A percentile compares a stretch with the other conserved stretches of the same genome.
Evolutionary conservation across 352 stramenopile species (phyloP).

Genomic region (Phytophthora palmivora): DNA sequence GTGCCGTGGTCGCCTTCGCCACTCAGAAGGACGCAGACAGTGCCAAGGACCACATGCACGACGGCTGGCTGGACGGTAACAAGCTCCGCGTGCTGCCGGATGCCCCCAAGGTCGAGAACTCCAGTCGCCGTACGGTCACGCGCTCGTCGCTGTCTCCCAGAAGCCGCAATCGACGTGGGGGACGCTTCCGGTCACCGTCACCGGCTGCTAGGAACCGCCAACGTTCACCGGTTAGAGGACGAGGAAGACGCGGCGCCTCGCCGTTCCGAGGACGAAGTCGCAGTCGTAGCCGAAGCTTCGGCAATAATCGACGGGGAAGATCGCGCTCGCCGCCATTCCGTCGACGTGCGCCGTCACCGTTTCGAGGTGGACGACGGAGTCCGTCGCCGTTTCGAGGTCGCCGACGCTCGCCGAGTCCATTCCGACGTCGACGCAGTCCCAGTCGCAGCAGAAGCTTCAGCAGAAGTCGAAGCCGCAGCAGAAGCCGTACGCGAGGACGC

Average conservation of each 20-base stretch:
- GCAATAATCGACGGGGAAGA: conserved; percentile 29
- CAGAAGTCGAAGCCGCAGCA: conserved; percentile 13
- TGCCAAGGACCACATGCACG: conserved; percentile 81
- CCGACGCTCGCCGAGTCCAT: conserved; percentile 43
- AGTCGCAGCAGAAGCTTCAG: conserved; percentile 32
- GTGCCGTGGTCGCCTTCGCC: conserved; percentile 68
- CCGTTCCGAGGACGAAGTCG: conserved; percentile 61
- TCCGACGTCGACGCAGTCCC: conserved; percentile 38
- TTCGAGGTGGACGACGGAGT: conserved; percentile 40
- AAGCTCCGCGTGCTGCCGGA: conserved; percentile 67
- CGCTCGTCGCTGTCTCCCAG: conserved; percentile 32
- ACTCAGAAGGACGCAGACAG: conserved; percentile 56
- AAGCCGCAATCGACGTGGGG: conserved; percentile 23
- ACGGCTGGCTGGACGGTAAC: conserved; percentile 86
- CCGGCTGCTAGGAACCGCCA: conserved; percentile 18
- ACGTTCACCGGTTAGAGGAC: conserved; percentile 25
- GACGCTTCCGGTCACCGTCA: conserved; percentile 31
- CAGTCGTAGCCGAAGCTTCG: conserved; percentile 46
- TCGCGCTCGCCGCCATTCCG: conserved; percentile 50
- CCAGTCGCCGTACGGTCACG: conserved; percentile 14
- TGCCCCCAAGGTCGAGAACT: conserved; percentile 9
- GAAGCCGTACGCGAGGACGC: conserved; percentile 24
- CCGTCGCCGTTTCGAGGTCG: conserved; percentile 31
- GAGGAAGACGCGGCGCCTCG: conserved; percentile 41
- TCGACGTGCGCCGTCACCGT: conserved; percentile 49